Evolutionary conservation across 2,329 filamentous ascomycete genomes (phyloP).

Genomic region (Colletotrichum scovillei): DNA sequence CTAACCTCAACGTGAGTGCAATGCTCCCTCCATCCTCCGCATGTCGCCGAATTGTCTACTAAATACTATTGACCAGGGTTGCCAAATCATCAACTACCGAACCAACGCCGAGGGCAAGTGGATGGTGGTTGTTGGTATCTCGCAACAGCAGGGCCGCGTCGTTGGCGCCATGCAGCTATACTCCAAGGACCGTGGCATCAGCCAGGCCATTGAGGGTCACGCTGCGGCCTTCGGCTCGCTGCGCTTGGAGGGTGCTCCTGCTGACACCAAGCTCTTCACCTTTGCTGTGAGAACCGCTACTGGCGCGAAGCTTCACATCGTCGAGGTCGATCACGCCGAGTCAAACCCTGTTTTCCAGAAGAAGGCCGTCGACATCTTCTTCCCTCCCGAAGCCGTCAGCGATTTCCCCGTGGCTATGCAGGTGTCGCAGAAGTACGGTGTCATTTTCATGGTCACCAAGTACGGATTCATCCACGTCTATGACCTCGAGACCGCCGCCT

Average conservation of each 20-base stretch:
- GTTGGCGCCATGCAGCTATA: conserved; percentile 98
- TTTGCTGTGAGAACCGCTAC: conserved; percentile 92
- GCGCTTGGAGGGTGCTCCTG: conserved; percentile 86
- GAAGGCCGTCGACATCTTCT: conserved; percentile 98
- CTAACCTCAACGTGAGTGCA: conserved; percentile 82
- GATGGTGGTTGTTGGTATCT: conserved; percentile 98
- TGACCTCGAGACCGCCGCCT: conserved; percentile 93
- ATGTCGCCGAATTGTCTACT: conserved; percentile 7
- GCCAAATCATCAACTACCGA: conserved; percentile 99
- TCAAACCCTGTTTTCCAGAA: conserved; percentile 91
- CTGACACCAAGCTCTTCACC: conserved; percentile 95
- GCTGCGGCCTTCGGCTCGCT: conserved; percentile 94
- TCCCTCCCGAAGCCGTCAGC: conserved; percentile 93
- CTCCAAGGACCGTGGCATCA: conserved; percentile 95
- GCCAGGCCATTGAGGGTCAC: conserved; percentile 97
- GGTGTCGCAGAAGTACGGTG: conserved; percentile 94
- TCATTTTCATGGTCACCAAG: conserved; percentile 98
- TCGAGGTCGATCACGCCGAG: conserved; percentile 94
- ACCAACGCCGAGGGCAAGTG: conserved; percentile 96
- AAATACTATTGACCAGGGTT: conserved; percentile 68
- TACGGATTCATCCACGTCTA: conserved; percentile 99
- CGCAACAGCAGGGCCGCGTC: conserved; percentile 90
- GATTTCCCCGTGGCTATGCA: conserved; percentile 99
- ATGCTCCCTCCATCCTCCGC: not conserved
- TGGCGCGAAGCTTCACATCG: conserved; percentile 95